Conservation (phyloP, 257 asterid species). For the Eustoma russellianum region DNA sequence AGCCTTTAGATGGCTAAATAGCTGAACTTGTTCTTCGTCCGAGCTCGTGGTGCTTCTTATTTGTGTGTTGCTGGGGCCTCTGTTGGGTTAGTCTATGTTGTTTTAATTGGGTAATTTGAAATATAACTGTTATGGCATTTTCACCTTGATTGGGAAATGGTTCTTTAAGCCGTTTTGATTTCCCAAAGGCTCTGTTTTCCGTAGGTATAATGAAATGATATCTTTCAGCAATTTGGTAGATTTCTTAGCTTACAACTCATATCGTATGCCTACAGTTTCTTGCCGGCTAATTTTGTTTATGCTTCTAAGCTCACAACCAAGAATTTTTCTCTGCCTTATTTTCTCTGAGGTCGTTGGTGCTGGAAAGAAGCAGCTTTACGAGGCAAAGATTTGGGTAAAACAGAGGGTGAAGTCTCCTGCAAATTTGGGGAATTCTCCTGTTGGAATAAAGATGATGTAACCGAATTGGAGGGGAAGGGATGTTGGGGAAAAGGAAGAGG, state of each 20-base stretch:
- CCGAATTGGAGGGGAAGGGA: too few species aligned
- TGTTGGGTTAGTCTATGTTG: slow-evolving; percentile 16
- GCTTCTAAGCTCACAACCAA: too few species aligned
- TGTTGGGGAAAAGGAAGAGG: too few species aligned
- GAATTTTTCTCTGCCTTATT: too few species aligned
- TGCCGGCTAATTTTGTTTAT: too few species aligned
- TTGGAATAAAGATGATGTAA: too few species aligned
- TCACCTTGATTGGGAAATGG: background rate
- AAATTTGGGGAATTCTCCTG: too few species aligned
- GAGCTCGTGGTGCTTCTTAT: slow-evolving; percentile 66
- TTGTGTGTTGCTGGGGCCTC: slow-evolving; percentile 66
- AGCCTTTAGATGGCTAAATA: slow-evolving; percentile 77
- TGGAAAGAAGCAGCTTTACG: too few species aligned
- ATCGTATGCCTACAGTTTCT: background rate
- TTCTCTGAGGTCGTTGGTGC: too few species aligned
- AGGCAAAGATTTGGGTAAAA: too few species aligned
- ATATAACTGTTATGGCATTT: too few species aligned
- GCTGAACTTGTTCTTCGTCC: slow-evolving; percentile 65
- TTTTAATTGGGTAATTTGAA: slow-evolving; percentile 11
- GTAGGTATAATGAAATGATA: background rate
- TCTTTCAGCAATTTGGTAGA: background rate
- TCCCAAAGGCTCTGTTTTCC: background rate
- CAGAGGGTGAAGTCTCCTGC: too few species aligned
- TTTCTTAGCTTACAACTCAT: background rate
- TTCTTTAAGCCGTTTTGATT: background rate